These are phyloP conservation scores for Rutstroemia sp. DNA, from an alignment of 2,329 filamentous ascomycete genomes.

Conservation along the genomic window DNA sequence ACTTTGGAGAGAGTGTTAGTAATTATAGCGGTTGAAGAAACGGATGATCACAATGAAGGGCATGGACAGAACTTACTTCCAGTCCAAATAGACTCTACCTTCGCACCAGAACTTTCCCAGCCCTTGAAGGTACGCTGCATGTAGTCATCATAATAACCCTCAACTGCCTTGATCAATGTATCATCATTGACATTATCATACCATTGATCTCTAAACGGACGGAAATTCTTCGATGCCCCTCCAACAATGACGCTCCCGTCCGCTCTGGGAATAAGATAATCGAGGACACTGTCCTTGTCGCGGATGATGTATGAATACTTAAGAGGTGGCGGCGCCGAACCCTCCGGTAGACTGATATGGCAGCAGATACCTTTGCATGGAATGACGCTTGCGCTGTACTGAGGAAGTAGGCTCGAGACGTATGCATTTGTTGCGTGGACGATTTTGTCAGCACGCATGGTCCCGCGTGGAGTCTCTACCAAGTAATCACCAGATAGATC, in stretches of 20 bases:
- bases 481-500: conserved; percentile 36
- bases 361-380: conserved; percentile 46
- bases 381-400: conserved; percentile 44
- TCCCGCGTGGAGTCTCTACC: conserved; percentile 47
- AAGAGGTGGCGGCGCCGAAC: conserved; percentile 11
- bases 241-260: conserved; percentile 32
- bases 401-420: conserved; percentile 51
- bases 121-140: conserved; percentile 31
- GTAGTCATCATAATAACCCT: conserved; percentile 38
- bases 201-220: conserved; percentile 31
- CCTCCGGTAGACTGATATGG: conserved; percentile 24
- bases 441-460: conserved; percentile 44
- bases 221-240: conserved; percentile 34
- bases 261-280: conserved; percentile 26
- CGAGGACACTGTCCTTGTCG: conserved; percentile 5
- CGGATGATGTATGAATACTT: conserved; percentile 17
- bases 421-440: conserved; percentile 64
- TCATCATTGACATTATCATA: conserved; percentile 40
- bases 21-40: neutral
- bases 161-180: conserved; percentile 33
- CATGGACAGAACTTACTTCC: neutral
- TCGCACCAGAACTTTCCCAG: conserved; percentile 38
- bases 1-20: neutral
- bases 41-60: neutral
- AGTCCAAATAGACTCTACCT: conserved; percentile 27